Conservation (phyloP, 768 basidiomycete genomes). For the Leucocoprinus sp. region DNA sequence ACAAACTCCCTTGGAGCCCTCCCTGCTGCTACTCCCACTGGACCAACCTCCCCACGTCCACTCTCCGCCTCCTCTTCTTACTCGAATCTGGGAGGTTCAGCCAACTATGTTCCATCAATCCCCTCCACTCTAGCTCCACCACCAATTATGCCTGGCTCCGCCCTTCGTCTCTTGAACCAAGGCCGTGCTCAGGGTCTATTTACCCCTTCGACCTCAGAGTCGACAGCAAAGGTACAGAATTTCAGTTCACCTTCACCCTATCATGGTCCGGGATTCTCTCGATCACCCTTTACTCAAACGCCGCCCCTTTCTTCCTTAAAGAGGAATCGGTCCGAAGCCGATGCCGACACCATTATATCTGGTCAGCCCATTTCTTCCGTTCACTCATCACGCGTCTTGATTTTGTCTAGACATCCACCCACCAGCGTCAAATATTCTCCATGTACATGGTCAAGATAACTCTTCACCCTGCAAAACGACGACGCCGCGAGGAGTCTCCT, state of each 20-base stretch:
- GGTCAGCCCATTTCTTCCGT: slow-evolving; percentile 13
- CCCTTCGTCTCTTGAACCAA: slow-evolving; percentile 75
- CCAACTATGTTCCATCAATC: slow-evolving; percentile 34
- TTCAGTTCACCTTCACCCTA: slow-evolving; percentile 48
- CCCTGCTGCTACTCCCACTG: slow-evolving; percentile 42
- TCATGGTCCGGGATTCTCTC: slow-evolving; percentile 35
- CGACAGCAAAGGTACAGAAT: slow-evolving; percentile 37
- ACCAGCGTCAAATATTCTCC: slow-evolving; percentile 40
- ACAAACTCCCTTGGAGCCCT: slow-evolving; percentile 63
- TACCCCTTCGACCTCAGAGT: slow-evolving; percentile 71
- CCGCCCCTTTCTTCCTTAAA: slow-evolving; percentile 41
- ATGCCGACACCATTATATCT: slow-evolving; percentile 33
- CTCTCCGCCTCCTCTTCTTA: slow-evolving; percentile 64
- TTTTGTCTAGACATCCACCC: slow-evolving; percentile 42
- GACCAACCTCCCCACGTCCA: slow-evolving; percentile 50
- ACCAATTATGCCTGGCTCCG: slow-evolving; percentile 83
- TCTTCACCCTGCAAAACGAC: slow-evolving; percentile 68
- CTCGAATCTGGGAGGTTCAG: slow-evolving; percentile 40
- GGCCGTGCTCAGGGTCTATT: slow-evolving; percentile 82
- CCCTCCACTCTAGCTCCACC: slow-evolving; percentile 64
- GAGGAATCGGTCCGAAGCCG: slow-evolving; percentile 42
- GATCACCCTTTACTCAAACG: slow-evolving; percentile 43
- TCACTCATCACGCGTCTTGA: slow-evolving; percentile 16
- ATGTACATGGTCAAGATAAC: slow-evolving; percentile 47
- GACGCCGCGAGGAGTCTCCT: slow-evolving; percentile 45